Base-by-base conservation (phyloP, 495 filamentous ascomycete genomes). In the Aspergillus steynii region DNA sequence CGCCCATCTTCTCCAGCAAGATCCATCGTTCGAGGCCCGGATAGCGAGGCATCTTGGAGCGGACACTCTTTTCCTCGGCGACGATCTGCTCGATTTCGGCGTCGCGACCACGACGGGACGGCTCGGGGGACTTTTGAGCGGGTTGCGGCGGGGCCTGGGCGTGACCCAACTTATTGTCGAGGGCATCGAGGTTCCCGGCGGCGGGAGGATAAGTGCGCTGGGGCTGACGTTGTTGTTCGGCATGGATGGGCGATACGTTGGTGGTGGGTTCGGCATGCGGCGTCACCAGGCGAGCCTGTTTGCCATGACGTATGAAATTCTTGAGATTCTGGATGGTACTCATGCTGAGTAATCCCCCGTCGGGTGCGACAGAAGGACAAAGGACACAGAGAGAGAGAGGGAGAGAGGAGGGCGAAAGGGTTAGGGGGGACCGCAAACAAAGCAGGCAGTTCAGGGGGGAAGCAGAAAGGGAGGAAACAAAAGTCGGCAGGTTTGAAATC, bases 251-350 rank as follows among this genome's bases (percentile, higher is more conserved):
- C 37, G 87, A 87, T 56, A 90, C 80, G 68, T 85, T 84, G 55
- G 88, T 89, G 50, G 88, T 90, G 31, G 88, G 82, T 59, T 90
- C 86, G 58, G 81, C 82, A 62, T 84, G 83, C 46, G 82, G 77
- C 32, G 88, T 85, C 61, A 83, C 84, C 55, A 82, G 81, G 57
- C 92, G 90, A 61, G 92, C 94, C 80, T 97, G 92, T 80, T 97
- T 97, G 84, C 93, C 94, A 80, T 97, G 95, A 60, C 95, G 91
- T 78, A 99, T 96, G 76, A 99, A 94, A 77, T 97, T 99, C 78
- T 99, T 97, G 59, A 99, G 79, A 66, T 88, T 91, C 80, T 92
- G 88, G 80, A 94, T 92, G 55, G 90, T 91, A 69, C 88, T 89
- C 88, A 91, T 91, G 61, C 58, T 80, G 66, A 59, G 59, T 42